These are phyloP conservation scores for Sporisorium exsertum DNA, from an alignment of 1,284 basidiomycete genomes.

Conservation along the genomic window DNA sequence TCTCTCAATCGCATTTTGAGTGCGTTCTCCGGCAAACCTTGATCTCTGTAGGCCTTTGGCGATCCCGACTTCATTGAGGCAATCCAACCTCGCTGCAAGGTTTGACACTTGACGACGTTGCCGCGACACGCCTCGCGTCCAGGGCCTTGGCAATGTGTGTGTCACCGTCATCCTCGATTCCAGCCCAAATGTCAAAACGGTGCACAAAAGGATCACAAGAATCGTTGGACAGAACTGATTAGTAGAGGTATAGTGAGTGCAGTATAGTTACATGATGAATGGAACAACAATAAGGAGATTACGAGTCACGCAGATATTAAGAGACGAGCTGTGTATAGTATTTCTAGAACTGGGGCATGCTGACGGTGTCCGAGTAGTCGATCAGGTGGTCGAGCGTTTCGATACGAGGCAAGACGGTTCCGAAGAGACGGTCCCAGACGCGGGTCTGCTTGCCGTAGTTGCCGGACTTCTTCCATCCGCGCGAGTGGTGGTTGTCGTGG, in stretches of 20 bases:
- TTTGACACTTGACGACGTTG: no score
- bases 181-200: no score
- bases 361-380: conserved; percentile 35
- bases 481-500: conserved; percentile 66
- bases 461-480: conserved; percentile 53
- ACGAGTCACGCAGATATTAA: background rate
- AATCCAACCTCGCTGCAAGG: no score
- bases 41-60: no score
- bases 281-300: background rate
- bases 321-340: background rate
- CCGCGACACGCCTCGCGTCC: no score
- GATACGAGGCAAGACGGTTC: conserved; percentile 54
- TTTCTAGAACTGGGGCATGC: conserved; percentile 27
- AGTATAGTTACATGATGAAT: conserved; percentile 13
- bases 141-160: no score
- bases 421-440: conserved; percentile 64
- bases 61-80: no score
- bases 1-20: no score
- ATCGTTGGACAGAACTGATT: background rate
- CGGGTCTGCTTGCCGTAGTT: conserved; percentile 67
- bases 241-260: conserved; percentile 1
- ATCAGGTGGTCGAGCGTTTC: conserved; percentile 45
- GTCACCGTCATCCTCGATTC: no score
- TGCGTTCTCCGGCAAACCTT: no score
- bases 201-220: no score